Conservation (phyloP, 371 early-diverging fungal genomes). For the Mucor lusitanicus region DNA sequence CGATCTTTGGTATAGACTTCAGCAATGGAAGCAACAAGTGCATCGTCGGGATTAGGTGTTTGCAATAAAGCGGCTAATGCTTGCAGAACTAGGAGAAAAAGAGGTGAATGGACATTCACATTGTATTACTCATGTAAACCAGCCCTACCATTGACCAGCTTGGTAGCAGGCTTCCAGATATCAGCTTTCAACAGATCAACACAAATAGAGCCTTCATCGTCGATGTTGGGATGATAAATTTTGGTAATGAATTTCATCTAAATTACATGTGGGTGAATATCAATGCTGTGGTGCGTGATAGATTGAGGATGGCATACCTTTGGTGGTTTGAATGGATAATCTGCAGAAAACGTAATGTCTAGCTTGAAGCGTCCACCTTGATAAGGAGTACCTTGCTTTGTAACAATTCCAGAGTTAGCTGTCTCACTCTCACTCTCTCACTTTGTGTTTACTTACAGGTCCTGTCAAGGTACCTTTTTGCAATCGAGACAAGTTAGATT, state of each 20-base stretch:
- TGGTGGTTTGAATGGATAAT: conserved; percentile 96
- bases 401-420: not conserved
- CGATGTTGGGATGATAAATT: conserved; percentile 95
- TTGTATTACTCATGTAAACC: not conserved
- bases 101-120: not conserved
- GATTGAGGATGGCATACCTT: conserved; percentile 44
- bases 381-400: conserved; percentile 68
- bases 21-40: conserved; percentile 83
- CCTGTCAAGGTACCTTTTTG: conserved; percentile 32
- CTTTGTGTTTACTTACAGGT: conserved; percentile 33
- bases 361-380: conserved; percentile 84
- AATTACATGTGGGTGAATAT: not conserved
- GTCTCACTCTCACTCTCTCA: not conserved
- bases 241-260: conserved; percentile 84
- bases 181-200: conserved; percentile 82
- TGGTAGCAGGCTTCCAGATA: conserved; percentile 93
- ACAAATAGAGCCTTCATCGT: conserved; percentile 81
- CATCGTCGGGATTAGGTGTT: conserved; percentile 92
- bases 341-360: conserved; percentile 77
- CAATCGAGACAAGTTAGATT: not conserved
- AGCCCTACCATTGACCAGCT: conserved; percentile 59
- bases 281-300: not conserved
- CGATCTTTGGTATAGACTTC: conserved; percentile 78
- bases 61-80: conserved; percentile 73
- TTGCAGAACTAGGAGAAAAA: conserved; percentile 56